Evolutionary conservation across 129 eudicot genomes (phyloP), one percentile per base, ranked within the genome.

Genomic region (Tagetes erecta): DNA sequence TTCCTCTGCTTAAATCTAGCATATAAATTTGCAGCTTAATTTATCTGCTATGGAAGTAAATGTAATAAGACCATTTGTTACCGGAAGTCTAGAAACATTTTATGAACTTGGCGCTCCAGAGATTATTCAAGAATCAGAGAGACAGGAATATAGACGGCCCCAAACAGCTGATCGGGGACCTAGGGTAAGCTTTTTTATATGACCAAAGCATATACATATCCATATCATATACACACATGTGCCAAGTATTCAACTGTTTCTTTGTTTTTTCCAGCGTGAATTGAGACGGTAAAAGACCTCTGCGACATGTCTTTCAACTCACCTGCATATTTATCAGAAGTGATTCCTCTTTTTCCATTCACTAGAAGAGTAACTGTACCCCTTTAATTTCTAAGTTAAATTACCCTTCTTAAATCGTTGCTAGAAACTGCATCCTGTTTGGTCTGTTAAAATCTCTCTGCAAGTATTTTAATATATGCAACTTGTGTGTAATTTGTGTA

Each of bases 41-140:
- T 77, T 94, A 42, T 90, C 98, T 39, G 98, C 97, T n/a, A 90
- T 94, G 98, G 98, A 94, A 85, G 98, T 92, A 72, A 94, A 90
- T 76, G 83, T 90, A 76, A 92, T 94, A 68, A 87, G 96, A 9
- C 98, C 97, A 60, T 94, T 94, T 81, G 87, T 88, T 41, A 86
- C 87, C 8, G 86, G 84, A 75, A 87, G 96, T 71, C 84, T 94
- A 8, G 89, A 88, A 81, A 88, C 88, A 5, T 94, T 90, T 87
- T 90, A 84, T 78, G 87, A 90, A 84, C 96, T 90, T 13, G 87
- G 80, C 44, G 82, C 87, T 82, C 91, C 98, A 6, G 97, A 90
- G 12, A 70, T 90, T 87, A 88, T 86, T 65, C 96, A 86, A 70
- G 97, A 90, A 66, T 49, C 97, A 59, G 88, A 77, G 8, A 78